Conservation (phyloP, 805 yeast species). For the Lachancea fermentati region DNA sequence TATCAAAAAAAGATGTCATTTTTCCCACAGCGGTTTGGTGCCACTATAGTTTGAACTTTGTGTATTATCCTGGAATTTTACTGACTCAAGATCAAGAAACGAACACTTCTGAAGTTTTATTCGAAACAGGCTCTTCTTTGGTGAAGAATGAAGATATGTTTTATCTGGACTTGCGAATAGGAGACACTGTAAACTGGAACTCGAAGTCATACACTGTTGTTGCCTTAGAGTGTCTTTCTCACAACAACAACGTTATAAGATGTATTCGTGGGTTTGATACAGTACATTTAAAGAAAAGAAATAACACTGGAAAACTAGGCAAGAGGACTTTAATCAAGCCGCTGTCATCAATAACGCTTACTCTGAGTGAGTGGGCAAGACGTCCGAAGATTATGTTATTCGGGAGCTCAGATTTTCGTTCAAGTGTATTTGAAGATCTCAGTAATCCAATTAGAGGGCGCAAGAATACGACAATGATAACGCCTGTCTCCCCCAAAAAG, state of each 20-base stretch:
- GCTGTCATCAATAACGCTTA: slow-evolving; percentile 30
- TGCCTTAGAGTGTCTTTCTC: slow-evolving; percentile 36
- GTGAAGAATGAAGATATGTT: slow-evolving; percentile 31
- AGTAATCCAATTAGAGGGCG: slow-evolving; percentile 22
- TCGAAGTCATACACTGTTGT: slow-evolving; percentile 38
- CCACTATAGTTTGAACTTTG: slow-evolving; percentile 37
- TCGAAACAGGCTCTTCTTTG: slow-evolving; percentile 17
- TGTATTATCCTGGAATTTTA: slow-evolving; percentile 47
- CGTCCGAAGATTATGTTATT: slow-evolving; percentile 27
- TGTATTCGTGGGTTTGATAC: slow-evolving; percentile 61
- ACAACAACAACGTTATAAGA: slow-evolving; percentile 31
- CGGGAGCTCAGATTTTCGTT: slow-evolving; percentile 10
- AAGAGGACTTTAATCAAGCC: slow-evolving; percentile 20
- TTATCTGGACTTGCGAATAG: slow-evolving; percentile 50
- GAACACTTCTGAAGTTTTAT: slow-evolving; percentile 16
- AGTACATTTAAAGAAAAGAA: slow-evolving; percentile 35
- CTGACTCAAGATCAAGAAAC: slow-evolving; percentile 18
- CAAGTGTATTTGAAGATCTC: slow-evolving; percentile 13
- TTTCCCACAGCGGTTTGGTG: slow-evolving; percentile 48
- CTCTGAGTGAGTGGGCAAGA: slow-evolving; percentile 33
- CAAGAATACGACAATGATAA: slow-evolving; percentile 9
- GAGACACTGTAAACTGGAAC: slow-evolving; percentile 43
- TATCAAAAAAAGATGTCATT: slow-evolving; percentile 28
- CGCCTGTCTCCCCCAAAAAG: slow-evolving; percentile 4
- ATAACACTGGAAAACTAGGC: slow-evolving; percentile 16